Conservation (phyloP, 495 filamentous ascomycete species). For the Penicillium ochrochloron region DNA sequence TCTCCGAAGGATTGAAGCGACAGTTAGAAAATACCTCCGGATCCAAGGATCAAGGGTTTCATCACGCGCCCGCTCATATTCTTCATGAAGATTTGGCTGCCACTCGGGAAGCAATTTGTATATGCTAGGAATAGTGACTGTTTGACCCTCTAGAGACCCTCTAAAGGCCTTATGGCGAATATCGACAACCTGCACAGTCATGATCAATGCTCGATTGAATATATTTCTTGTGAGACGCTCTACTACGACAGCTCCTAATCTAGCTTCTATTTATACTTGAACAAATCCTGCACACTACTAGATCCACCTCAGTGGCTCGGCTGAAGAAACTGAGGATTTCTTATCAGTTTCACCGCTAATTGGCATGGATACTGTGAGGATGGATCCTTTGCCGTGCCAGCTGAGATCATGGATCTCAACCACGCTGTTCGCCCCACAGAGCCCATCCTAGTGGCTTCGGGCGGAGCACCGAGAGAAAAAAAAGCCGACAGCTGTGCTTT, state of each 20-base stretch:
- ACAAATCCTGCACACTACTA: not conserved
- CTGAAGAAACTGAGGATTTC: not conserved
- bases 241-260: not conserved
- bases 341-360: not conserved
- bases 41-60: not conserved
- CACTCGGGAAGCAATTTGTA: constrained; percentile 2
- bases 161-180: not conserved
- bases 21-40: not conserved
- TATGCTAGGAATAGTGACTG: constrained; percentile 1
- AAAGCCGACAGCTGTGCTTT: not conserved
- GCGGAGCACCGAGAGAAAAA: not conserved
- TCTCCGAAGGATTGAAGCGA: not conserved
- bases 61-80: not conserved
- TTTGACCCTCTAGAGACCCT: not conserved
- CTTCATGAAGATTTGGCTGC: constrained; percentile 4
- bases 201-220: not conserved
- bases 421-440: not conserved
- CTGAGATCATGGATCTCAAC: no score
- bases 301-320: not conserved
- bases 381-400: no score
- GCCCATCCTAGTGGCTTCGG: not conserved
- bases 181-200: not conserved
- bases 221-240: not conserved
- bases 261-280: not conserved
- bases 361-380: not conserved